phyloP scores from a whole-genome alignment of 1,284 basidiomycete species.

The Cryptococcus depauperatus region DNA sequence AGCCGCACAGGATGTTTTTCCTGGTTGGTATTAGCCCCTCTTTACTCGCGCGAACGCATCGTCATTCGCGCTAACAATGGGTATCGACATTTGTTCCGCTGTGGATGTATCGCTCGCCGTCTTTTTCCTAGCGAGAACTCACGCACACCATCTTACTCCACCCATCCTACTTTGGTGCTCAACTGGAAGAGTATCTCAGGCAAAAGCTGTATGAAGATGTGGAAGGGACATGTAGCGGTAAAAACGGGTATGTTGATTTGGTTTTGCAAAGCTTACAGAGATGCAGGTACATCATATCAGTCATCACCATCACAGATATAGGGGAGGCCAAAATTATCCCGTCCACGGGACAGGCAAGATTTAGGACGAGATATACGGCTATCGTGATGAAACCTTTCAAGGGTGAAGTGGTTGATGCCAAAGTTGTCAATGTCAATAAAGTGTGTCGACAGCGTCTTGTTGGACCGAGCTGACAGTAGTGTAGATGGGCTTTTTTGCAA shows the following conservation, averaged over 20 bases:
- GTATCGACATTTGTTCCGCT: background rate
- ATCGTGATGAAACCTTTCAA: slow-evolving; percentile 98
- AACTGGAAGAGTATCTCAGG: slow-evolving; percentile 85
- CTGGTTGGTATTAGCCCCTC: slow-evolving; percentile 39
- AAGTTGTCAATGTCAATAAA: slow-evolving; percentile 93
- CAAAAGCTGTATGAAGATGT: slow-evolving; percentile 92
- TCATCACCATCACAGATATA: slow-evolving; percentile 79
- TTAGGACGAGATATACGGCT: slow-evolving; percentile 79
- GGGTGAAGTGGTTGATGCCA: slow-evolving; percentile 94
- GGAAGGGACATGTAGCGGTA: slow-evolving; percentile 92
- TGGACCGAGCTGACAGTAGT: background rate
- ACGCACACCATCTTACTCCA: slow-evolving; percentile 93
- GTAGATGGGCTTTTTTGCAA: slow-evolving; percentile 96
- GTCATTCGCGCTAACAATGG: slow-evolving; percentile 23
- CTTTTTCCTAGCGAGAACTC: slow-evolving; percentile 66
- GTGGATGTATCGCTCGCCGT: slow-evolving; percentile 8
- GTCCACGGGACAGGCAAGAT: slow-evolving; percentile 89
- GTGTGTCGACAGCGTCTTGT: slow-evolving; percentile 48
- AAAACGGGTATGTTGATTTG: slow-evolving; percentile 56
- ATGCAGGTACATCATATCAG: slow-evolving; percentile 83
- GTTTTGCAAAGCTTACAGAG: background rate
- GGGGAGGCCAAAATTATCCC: slow-evolving; percentile 85
- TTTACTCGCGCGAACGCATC: slow-evolving; percentile 9
- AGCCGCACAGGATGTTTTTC: slow-evolving; percentile 37
- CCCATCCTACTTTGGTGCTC: slow-evolving; percentile 95